Base-by-base conservation (phyloP, 2,329 filamentous ascomycete species). In the Pseudocercospora crystallina region DNA sequence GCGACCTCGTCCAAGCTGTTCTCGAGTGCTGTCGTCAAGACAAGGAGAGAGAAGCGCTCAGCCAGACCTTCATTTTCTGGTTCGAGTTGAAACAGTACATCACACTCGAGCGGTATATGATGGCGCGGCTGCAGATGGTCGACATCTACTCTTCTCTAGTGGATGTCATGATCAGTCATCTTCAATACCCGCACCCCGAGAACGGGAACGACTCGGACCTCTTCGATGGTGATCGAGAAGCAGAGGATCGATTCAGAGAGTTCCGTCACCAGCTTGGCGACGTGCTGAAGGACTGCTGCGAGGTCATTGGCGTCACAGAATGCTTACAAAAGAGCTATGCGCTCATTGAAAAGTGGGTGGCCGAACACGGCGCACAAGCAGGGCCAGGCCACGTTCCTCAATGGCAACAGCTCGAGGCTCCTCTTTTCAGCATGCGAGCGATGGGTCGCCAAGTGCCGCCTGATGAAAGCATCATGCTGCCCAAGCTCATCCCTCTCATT, bases 231-330 rank as follows among this genome's bases (percentile, higher is more conserved):
- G 94, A 99, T 68, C 85, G 92, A 35, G 94, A 97, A 68, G 86
- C 90, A 54, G 94, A 99, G 70, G 94, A 99, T 64, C 95, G 94
- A 69, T 99, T 99, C 74, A 84, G 94, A 41, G 90, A 95, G 65
- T 99, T 97, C 76, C 82, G 94, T 59, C 94, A 99, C 68, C 85
- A 90, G 46, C 97, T 99, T 90, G 94, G 94, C 32, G 95, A 99
- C 67, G 95, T 95, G 0, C 80, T 99, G 43, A 99, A 99, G 73
- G 94, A 99, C 65, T 89, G 89, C 47, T 99, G 94, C 70, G 89
- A 96, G 67, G 92, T 99, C 35, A 90, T 99, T 75, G 92, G 92
- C 8, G 89, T 95, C 9, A 87, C 89, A 1, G 89, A 95, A 56
- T 97, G 94, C 63, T 78, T 99, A 40, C 84, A 83, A 59, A 99